Evolutionary conservation across 495 filamentous ascomycete species (phyloP).

Genomic region (Aspergillus ellipticus): DNA sequence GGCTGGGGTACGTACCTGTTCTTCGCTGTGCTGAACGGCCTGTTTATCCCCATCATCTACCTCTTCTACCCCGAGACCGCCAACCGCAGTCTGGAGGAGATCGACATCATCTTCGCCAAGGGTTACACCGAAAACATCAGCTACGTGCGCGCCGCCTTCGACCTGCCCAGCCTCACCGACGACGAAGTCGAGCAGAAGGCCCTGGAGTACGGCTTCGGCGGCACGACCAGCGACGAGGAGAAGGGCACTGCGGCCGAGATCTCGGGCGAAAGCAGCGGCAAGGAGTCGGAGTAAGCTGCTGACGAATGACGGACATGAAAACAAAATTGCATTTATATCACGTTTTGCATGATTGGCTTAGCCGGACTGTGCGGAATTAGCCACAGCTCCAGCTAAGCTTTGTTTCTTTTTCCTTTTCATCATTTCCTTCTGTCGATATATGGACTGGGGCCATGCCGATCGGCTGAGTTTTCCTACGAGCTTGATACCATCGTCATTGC

Average conservation of each 20-base stretch:
- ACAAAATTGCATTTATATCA: not conserved
- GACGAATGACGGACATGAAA: conserved; percentile 4
- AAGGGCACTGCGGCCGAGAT: conserved; percentile 20
- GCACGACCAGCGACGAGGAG: conserved; percentile 25
- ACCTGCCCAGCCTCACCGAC: conserved; percentile 63
- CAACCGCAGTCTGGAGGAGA: conserved; percentile 69
- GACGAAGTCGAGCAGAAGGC: conserved; percentile 63
- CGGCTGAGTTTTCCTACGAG: not conserved
- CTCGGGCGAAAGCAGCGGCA: conserved; percentile 8
- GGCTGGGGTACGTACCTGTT: conserved; percentile 77
- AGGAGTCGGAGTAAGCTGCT: conserved; percentile 14
- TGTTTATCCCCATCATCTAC: conserved; percentile 70
- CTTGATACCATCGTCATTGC: not conserved
- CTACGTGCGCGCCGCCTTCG: conserved; percentile 66
- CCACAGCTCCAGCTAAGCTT: not conserved
- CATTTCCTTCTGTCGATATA: not conserved
- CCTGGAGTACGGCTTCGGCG: conserved; percentile 55
- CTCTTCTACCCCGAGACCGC: conserved; percentile 77
- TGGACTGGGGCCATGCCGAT: not conserved
- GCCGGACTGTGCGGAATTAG: not conserved
- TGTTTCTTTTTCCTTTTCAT: not conserved
- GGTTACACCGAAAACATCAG: conserved; percentile 69
- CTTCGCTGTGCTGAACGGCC: conserved; percentile 67
- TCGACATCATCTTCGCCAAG: conserved; percentile 79
- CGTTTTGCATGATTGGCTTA: not conserved